These are phyloP conservation scores for Collybia nuda DNA, from an alignment of 768 basidiomycete species.

Conservation along the genomic window DNA sequence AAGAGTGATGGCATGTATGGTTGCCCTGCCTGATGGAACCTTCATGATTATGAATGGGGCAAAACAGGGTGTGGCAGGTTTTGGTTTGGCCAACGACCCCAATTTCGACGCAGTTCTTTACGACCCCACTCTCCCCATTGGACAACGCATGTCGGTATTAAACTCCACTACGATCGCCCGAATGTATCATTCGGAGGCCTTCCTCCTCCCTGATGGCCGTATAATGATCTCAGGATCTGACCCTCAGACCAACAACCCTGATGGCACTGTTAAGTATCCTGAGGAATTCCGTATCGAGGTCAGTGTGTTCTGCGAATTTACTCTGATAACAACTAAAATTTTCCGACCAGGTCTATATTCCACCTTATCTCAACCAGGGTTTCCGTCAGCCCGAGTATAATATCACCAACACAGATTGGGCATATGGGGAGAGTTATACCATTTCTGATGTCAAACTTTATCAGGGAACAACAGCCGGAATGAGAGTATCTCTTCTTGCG, in stretches of 20 bases:
- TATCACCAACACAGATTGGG: conserved; percentile 63
- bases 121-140: conserved; percentile 59
- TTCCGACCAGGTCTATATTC: conserved; percentile 63
- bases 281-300: conserved; percentile 75
- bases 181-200: conserved; percentile 77
- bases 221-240: conserved; percentile 78
- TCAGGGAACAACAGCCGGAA: conserved; percentile 37
- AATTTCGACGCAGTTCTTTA: conserved; percentile 69
- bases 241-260: conserved; percentile 48
- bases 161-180: conserved; percentile 70
- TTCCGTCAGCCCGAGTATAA: conserved; percentile 61
- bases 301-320: neutral
- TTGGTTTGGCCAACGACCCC: conserved; percentile 65
- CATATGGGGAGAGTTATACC: conserved; percentile 47
- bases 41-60: conserved; percentile 79
- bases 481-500: conserved; percentile 66
- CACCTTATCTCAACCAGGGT: conserved; percentile 77
- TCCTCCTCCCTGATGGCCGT: conserved; percentile 72
- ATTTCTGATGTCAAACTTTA: conserved; percentile 49
- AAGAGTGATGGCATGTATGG: conserved; percentile 79
- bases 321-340: neutral
- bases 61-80: conserved; percentile 67
- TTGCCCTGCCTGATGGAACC: conserved; percentile 71
- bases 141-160: conserved; percentile 66
- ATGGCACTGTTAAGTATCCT: conserved; percentile 49